Base-by-base conservation (phyloP, 2,329 filamentous ascomycete species). In the Fusarium xylarioides region DNA sequence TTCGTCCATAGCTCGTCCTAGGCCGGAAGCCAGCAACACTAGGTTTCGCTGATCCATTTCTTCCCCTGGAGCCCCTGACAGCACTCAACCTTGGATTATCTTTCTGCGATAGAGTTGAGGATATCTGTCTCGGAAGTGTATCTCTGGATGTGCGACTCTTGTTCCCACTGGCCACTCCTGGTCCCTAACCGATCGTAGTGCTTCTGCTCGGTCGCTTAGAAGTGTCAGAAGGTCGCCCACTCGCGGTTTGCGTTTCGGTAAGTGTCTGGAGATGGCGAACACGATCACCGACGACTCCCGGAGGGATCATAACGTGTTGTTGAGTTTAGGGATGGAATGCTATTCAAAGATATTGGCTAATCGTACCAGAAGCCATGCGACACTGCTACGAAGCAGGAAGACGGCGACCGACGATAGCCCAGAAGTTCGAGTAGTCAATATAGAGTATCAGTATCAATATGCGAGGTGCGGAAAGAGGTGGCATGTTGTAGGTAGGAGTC, bases 271-370 rank as follows among this genome's bases (percentile, higher is more conserved):
- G 73, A 38, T 77, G 76, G 43, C 76, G 77, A 55, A 80, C 78
- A 40, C 79, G 80, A 34, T 77, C 68, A 30, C 74, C 60, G 28
- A 81, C 79, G 40, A 80, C 77, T 26, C 79, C 79, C 5, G 70
- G 62, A 10, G 77, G 78, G 52, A 79, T 66, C 42, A 66, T 43
- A 56, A 69, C 68, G 40, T 58, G 34, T 54, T 68, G 46, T 49
- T 73, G 40, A n/a, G 37, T 44, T 65, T 28, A 57, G 71, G 34
- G 65, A n/a, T 34, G 52, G 28, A 42, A 23, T 34, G 52, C 46
- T 54, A 47, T 21, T 54, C 54, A 49, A 49, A 42, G 55, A 62
- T 52, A 44, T 37, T 37, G 43, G 70, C 56, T 46, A 55, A 28
- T 54, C 62, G 47, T 62, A 46, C 26, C 57, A 66, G 28, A 43